Conservation (phyloP, 2,329 filamentous ascomycete genomes). For the Phaeosphaeria sp. region DNA sequence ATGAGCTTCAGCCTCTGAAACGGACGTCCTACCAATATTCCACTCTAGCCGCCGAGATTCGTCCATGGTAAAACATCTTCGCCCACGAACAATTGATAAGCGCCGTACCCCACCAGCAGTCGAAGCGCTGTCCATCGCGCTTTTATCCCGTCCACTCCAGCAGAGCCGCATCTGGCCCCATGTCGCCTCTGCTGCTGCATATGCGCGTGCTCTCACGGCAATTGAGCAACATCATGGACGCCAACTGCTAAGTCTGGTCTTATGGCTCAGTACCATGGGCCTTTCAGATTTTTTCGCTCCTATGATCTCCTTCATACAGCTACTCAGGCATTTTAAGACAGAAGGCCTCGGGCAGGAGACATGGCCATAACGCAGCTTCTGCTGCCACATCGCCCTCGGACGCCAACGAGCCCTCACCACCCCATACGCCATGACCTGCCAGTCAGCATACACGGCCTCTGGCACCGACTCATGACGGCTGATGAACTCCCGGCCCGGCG, state of each 20-base stretch:
- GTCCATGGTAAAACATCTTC: slow-evolving; percentile 3
- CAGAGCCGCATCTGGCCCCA: slow-evolving; percentile 27
- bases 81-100: slow-evolving; percentile 12
- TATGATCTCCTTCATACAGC: too few relatives aligned
- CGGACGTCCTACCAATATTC: slow-evolving; percentile 10
- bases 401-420: neutral
- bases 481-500: slow-evolving; percentile 7
- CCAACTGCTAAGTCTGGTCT: neutral
- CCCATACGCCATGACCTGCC: neutral
- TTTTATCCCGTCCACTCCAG: slow-evolving; percentile 22
- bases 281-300: too few relatives aligned
- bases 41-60: slow-evolving; percentile 8
- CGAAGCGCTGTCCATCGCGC: slow-evolving; percentile 15
- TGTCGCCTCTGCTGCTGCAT: slow-evolving; percentile 9
- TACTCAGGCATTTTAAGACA: too few relatives aligned
- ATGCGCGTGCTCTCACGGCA: slow-evolving; percentile 14
- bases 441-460: slow-evolving; percentile 2
- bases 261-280: neutral
- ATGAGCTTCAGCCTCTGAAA: neutral
- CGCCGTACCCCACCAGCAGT: slow-evolving; percentile 11
- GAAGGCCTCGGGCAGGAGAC: neutral
- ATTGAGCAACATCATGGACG: neutral
- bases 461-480: slow-evolving; percentile 11
- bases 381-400: neutral
- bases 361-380: neutral